Base-by-base conservation (phyloP, 805 yeast genomes). In the Nakazawaea anatomiae region DNA sequence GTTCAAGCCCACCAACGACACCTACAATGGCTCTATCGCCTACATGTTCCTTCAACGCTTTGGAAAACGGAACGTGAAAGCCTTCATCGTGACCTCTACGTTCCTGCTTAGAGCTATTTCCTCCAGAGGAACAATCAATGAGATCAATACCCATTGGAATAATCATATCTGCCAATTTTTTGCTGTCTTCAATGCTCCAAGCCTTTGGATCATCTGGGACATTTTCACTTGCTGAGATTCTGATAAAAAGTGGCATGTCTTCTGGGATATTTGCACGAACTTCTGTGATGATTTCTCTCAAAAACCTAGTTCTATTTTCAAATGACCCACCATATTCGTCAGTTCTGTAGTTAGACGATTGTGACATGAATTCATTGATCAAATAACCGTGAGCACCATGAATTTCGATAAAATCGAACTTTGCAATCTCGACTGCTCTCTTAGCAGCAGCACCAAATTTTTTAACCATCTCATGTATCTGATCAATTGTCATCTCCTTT, bases 381-480 rank as follows among this genome's bases (percentile, higher is more conserved):
- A 83, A 62, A 58, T 78, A 82, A 2, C 89, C 88, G 61, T 82
- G 82, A 27, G 89, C 89, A 39, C 71, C 71, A 62, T 84, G 88
- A 47, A 84, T 68, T 59, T 82, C 88, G 44, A 85, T 77, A 46
- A 83, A 83, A 62, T 85, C 89, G 47, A 78, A 73, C 1, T 83
- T 81, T 6, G 81, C 74, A 36, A 67, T 63, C 11, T 69, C 72
- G 35, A 74, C 65, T 1, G 87, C 79, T 54, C 73, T 71, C 52
- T 70, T 66, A 1, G 84, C 80, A 30, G 81, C 77, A 1, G 54
- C 58, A 30, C 67, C 75, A 59, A 75, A 80, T 4, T 65, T 64
- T 27, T 68, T 57, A 18, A 78, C 66, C n/a, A 79, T 49, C 0
- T 61, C 60, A 34, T 69, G 55, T 51, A 79, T 68, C 45, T 80